These are phyloP conservation scores for Drechslera avenae DNA, from an alignment of 2,329 filamentous ascomycete species.

Conservation along the genomic window DNA sequence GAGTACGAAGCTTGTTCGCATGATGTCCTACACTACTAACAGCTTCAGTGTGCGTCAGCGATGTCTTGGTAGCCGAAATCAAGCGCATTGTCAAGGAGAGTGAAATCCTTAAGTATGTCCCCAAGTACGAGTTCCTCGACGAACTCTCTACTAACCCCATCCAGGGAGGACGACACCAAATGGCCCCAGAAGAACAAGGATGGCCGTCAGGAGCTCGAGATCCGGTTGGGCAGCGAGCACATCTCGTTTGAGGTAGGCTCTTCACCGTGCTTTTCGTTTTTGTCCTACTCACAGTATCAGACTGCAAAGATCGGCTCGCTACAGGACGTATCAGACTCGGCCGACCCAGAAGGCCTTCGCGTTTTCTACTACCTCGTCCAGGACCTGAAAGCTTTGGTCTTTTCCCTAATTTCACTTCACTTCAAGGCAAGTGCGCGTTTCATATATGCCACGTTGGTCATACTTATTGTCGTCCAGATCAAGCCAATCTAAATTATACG, in stretches of 20 bases:
- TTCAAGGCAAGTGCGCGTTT: conserved; percentile 71
- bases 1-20: conserved; percentile 65
- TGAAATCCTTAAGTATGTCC: conserved; percentile 88
- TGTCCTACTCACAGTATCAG: conserved; percentile 55
- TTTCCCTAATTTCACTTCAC: conserved; percentile 93
- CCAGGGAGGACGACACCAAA: conserved; percentile 93
- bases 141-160: conserved; percentile 23
- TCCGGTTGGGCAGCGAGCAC: conserved; percentile 89
- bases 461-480: conserved; percentile 55
- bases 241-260: conserved; percentile 89
- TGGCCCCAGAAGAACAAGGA: conserved; percentile 99
- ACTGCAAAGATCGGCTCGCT: conserved; percentile 98
- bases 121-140: not conserved
- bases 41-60: conserved; percentile 87
- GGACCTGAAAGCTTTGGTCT: conserved; percentile 94
- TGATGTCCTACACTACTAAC: conserved; percentile 9
- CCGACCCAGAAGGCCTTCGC: conserved; percentile 91
- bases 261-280: not conserved
- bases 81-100: conserved; percentile 96
- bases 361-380: conserved; percentile 99
- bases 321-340: conserved; percentile 94
- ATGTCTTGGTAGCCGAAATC: conserved; percentile 88
- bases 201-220: conserved; percentile 93
- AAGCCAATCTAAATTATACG: conserved; percentile 67
- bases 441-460: too few species aligned